Base-by-base conservation (phyloP, 768 basidiomycete genomes). In the Punctularia strigosozonata region DNA sequence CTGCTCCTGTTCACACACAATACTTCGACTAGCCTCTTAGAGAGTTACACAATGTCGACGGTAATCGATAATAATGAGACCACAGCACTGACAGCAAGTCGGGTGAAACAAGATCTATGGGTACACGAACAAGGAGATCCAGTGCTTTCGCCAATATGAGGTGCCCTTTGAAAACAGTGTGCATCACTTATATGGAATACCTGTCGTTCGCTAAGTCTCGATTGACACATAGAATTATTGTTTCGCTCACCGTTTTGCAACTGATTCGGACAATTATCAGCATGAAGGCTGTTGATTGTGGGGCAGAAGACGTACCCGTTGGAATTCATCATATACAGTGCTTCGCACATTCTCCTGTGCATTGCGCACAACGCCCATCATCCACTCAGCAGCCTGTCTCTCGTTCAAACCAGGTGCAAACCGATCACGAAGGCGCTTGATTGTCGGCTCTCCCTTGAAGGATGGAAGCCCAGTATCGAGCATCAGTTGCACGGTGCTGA, bases 281-380 rank as follows among this genome's bases (percentile, higher is more conserved):
- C 18, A 31, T 5, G 17, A 43, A 25, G 50, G 46, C 18, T 10
- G 14, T 31, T 13, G 32, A 33, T 23, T 22, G 26, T 13, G 34
- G 32, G 41, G 14, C 0, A 37, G 3, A 23, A 10, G 2, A 57
- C 84, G 55, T 46, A 87, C 85, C 57, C 85, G 62, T 60, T 95
- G 91, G 65, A 94, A 99, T 53, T 91, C 88, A 52, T 98, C 95
- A 51, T 99, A 98, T 0, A 84, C 84, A 5, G 84, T 90, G 52
- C 86, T 90, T 49, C 94, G 68, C 40, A 89, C 71, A 55, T 98
- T 98, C 63, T 97, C 92, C 51, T 92, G 85, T 1, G 95, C 95
- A 52, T 98, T 92, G 44, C 76, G 75, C 35, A 97, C 78, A 26
- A 88, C 68, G 13, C 76, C 66, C 69, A 86, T 72, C 91, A 98